These are phyloP conservation scores for Keqinozyma sinolaborantium DNA, from an alignment of 1,139 yeast genomes.

Conservation along the genomic window DNA sequence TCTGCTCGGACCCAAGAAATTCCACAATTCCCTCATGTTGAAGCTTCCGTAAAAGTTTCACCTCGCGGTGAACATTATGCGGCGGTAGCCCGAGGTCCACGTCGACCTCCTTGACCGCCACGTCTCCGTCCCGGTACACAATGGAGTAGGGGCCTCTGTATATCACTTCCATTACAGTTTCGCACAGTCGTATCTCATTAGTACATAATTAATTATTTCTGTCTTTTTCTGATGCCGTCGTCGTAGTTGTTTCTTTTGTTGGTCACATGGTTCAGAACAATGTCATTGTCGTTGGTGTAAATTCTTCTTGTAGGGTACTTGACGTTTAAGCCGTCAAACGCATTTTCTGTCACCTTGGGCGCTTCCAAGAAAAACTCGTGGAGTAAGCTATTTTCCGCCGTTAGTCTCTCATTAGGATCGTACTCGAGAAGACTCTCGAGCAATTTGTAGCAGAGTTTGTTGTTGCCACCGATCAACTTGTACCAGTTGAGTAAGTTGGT, in stretches of 20 bases:
- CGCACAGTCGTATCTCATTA: slow-evolving; percentile 1
- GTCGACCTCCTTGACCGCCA: slow-evolving; percentile 40
- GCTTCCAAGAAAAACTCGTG: slow-evolving; percentile 73
- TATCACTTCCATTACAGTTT: slow-evolving; percentile 18
- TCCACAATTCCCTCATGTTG: slow-evolving; percentile 20
- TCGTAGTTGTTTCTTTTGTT: slow-evolving; percentile 25
- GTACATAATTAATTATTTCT: slow-evolving; percentile 5
- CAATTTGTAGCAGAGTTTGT: slow-evolving; percentile 63
- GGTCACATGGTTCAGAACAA: slow-evolving; percentile 26
- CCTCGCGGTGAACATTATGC: slow-evolving; percentile 34
- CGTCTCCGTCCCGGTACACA: slow-evolving; percentile 24
- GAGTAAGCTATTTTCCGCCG: slow-evolving; percentile 69
- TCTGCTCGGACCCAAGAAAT: slow-evolving; percentile 18
- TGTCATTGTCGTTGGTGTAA: slow-evolving; percentile 75
- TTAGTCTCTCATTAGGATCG: slow-evolving; percentile 74
- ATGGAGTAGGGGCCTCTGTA: slow-evolving; percentile 37
- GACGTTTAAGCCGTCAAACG: slow-evolving; percentile 60
- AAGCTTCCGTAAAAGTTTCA: slow-evolving; percentile 21
- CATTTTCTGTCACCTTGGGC: slow-evolving; percentile 67
- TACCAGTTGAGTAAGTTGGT: slow-evolving; percentile 81
- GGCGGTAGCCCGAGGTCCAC: slow-evolving; percentile 35
- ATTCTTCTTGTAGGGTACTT: slow-evolving; percentile 73
- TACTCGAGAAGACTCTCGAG: slow-evolving; percentile 65
- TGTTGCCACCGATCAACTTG: slow-evolving; percentile 71
- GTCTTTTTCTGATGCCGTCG: slow-evolving; percentile 26